Base-by-base conservation (phyloP, 768 basidiomycete species). In the Collybiopsis confluens region DNA sequence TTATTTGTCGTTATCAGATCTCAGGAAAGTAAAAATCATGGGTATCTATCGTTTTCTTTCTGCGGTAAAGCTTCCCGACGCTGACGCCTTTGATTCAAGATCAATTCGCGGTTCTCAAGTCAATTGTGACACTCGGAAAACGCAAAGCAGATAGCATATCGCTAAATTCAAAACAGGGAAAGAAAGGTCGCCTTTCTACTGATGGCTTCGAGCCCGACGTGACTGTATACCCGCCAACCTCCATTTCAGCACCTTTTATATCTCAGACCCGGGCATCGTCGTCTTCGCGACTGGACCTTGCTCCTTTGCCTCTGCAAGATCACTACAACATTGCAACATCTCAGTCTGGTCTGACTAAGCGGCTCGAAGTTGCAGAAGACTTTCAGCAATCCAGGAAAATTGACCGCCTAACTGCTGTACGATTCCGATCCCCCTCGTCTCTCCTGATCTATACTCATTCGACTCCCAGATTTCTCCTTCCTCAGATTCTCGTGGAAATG, bases 141-240 rank as follows among this genome's bases (percentile, higher is more conserved):
- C 49, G 36, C 23, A 27, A 41, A 50, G 23, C 37, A 9, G 35
- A 40, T 18, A 2, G 23, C 9, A 6, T n/a, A 8, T 52, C 38
- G 2, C 26, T 52, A 2, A 43, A 52, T 26, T 38, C 40, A 4
- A 52, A 40, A 20, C 37, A 41, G 23, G 50, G 50, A 15, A 52
- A 52, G n/a, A 52, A 52, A 33, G 50, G 50, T n/a, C 15, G 50
- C 7, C 28, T 52, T 16, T 41, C 38, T 23, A 26, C 16, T 41
- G 26, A 41, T 15, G 40, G 38, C 10, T n/a, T 36, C 20, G 35
- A 35, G 1, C 30, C 30, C 6, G 5, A 5, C 13, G 30, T 33
- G 30, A 6, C 30, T 13, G 6, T 33, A 6, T 33, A 5, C 6
- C 13, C 30, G 5, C 13, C 30, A 5, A 6, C 13, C 6, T 33